Conservation (phyloP, 2,329 filamentous ascomycete species). For the Aspergillus unguis region DNA sequence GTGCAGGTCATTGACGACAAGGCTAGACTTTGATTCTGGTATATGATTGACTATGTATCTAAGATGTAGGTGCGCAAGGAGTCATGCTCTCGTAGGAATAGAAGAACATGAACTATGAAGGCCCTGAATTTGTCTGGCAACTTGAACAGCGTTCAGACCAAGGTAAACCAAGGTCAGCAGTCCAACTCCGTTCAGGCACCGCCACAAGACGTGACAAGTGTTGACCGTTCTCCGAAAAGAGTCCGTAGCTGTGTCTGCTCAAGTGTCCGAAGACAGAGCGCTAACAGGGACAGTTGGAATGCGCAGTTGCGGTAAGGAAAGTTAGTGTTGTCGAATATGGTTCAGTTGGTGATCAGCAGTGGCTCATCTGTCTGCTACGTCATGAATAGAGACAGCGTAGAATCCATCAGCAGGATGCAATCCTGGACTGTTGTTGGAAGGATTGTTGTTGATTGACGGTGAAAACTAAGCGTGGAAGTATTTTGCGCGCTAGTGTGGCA, state of each 20-base stretch:
- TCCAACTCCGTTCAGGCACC: slow-evolving; percentile 42
- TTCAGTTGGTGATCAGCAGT: neutral
- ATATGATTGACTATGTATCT: neutral
- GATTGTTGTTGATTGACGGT: neutral
- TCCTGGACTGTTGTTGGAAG: too few species aligned
- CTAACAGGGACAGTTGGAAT: slow-evolving; percentile 36
- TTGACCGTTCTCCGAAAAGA: slow-evolving; percentile 36
- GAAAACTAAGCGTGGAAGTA: neutral
- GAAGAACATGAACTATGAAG: slow-evolving; percentile 48
- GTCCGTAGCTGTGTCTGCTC: slow-evolving; percentile 25
- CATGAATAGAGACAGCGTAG: neutral
- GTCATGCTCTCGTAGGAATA: slow-evolving; percentile 44
- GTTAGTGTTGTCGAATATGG: neutral
- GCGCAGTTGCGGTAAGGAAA: slow-evolving; percentile 26
- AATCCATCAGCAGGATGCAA: neutral
- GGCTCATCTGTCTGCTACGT: neutral
- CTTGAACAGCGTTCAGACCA: slow-evolving; percentile 16
- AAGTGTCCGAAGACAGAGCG: slow-evolving; percentile 4
- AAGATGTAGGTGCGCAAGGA: slow-evolving; percentile 45
- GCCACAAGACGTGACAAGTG: slow-evolving; percentile 42
- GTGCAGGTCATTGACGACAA: slow-evolving; percentile 76
- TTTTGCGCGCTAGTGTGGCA: neutral
- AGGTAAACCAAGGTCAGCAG: slow-evolving; percentile 19
- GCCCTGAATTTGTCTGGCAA: slow-evolving; percentile 43
- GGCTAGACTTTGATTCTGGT: slow-evolving; percentile 33